Base-by-base conservation (phyloP, 495 filamentous ascomycete species). In the Podospora comata region DNA sequence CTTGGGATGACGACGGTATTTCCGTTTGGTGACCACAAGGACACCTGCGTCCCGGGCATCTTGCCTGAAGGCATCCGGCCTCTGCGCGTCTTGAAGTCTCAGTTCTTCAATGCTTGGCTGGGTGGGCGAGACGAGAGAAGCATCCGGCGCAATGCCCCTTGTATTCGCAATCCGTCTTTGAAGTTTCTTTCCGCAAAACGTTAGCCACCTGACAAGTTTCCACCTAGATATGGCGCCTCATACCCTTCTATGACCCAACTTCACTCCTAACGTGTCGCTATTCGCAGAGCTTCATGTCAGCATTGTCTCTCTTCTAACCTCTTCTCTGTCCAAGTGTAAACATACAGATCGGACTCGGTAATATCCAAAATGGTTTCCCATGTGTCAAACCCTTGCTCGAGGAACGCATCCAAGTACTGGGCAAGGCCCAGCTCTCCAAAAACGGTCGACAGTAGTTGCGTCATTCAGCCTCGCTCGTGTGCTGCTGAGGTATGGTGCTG, bases 321-420 rank as follows among this genome's bases (percentile, higher is more conserved):
- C 27, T 13, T 30, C 34, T 34, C 54, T 32, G 23, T 23, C 23
- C 23, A 23, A 23, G 15, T 60, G 20, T 18, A 32, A 30, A 70
- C 89, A 76, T 81, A 91, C 87, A 93, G 81, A 77, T 93, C 91
- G 54, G 90, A 88, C 77, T 93, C 91, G 58, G 89, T 92, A 60
- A 93, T 92, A 64, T 93, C 91, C 64, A 91, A 79, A 57, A 93
- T 85, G 5, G 89, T 91, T 48, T 92, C 89, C 91, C 91, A 93
- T 53, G 87, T 87, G 76, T 93, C 90, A 73, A 93, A 93, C 20
- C 90, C 91, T 74, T 92, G 90, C 19, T 88, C 86, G 28, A 91
- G 74, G 70, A 93, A 90, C 68, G 76, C 75, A 65, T 89, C 82
- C 65, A 90, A 83, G 76, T 93, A 93, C 75, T 91, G 87, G 76